Percentiles rank a stretch among this genome's conserved stretches.
phyloP scores from a whole-genome alignment of 495 filamentous ascomycete genomes.

The Thozetella sp. region DNA sequence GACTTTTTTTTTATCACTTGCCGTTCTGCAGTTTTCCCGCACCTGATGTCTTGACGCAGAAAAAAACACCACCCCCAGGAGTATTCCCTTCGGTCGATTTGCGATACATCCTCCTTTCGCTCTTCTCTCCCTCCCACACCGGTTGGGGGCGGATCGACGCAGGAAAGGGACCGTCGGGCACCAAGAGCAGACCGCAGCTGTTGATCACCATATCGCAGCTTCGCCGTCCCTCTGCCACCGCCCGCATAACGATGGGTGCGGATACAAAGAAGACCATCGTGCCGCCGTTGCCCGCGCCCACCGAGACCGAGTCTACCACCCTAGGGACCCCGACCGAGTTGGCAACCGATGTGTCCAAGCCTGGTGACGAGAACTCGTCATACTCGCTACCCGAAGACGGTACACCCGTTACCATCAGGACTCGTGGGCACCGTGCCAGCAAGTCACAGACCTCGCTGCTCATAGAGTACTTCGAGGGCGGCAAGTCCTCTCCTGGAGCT shows the following conservation, averaged over 20 bases:
- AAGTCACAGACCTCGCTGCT: slow-evolving; percentile 89
- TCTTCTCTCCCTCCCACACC: slow-evolving; percentile 7
- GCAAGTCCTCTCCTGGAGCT: slow-evolving; percentile 61
- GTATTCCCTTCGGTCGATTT: slow-evolving; percentile 1
- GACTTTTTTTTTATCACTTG: slow-evolving; percentile 19
- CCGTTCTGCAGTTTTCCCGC: slow-evolving; percentile 23
- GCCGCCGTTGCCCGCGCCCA: slow-evolving; percentile 74
- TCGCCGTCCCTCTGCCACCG: slow-evolving; percentile 12
- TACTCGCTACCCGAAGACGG: slow-evolving; percentile 97
- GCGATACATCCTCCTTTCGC: slow-evolving; percentile 6
- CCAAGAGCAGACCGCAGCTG: slow-evolving; percentile 15
- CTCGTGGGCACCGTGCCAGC: slow-evolving; percentile 62
- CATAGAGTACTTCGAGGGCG: slow-evolving; percentile 97
- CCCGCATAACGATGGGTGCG: slow-evolving; percentile 65
- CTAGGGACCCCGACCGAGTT: slow-evolving; percentile 57
- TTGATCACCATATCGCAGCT: slow-evolving; percentile 17
- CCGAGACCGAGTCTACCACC: slow-evolving; percentile 71
- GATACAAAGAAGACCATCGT: slow-evolving; percentile 55
- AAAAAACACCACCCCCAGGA: slow-evolving; percentile 12
- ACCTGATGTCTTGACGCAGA: slow-evolving; percentile 24
- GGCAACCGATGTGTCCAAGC: slow-evolving; percentile 76
- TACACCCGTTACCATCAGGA: slow-evolving; percentile 85
- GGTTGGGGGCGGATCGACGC: not conserved
- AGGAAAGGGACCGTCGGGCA: slow-evolving; percentile 25
- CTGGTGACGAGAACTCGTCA: slow-evolving; percentile 67